Conservation (phyloP, 495 filamentous ascomycete species). For the Daldinia caldariorum region DNA sequence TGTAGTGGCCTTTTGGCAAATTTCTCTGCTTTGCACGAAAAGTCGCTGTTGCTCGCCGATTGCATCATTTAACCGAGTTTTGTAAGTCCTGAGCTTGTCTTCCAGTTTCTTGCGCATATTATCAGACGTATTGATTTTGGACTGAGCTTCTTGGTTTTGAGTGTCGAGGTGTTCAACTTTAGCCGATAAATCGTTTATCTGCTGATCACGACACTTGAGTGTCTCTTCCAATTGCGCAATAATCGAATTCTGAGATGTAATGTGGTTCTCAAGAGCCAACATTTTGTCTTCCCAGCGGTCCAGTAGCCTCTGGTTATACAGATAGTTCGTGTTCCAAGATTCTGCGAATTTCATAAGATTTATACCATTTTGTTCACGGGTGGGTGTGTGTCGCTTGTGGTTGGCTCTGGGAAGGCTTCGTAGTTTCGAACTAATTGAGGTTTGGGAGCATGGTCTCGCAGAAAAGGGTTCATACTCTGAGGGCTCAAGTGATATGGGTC, state of each 20-base stretch:
- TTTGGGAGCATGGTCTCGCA: constrained; percentile 32
- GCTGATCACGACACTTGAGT: constrained; percentile 32
- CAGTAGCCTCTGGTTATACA: constrained; percentile 35
- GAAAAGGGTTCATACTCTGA: neutral
- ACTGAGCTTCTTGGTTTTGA: constrained; percentile 39
- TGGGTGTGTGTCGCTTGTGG: constrained; percentile 13
- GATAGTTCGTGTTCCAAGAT: constrained; percentile 38
- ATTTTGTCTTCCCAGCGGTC: constrained; percentile 43
- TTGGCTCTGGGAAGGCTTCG: constrained; percentile 19
- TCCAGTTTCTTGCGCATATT: constrained; percentile 39
- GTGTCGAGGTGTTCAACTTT: constrained; percentile 35
- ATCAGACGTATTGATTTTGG: constrained; percentile 35
- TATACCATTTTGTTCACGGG: constrained; percentile 22
- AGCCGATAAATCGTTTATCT: constrained; percentile 41
- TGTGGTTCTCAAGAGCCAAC: constrained; percentile 32
- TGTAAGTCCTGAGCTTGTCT: constrained; percentile 47
- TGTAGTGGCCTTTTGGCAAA: constrained; percentile 42
- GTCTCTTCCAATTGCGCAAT: constrained; percentile 38
- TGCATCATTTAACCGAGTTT: constrained; percentile 48
- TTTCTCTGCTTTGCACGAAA: constrained; percentile 45
- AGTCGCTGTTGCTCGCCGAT: constrained; percentile 54
- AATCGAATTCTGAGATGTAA: constrained; percentile 31
- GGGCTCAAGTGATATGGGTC: constrained; percentile 8
- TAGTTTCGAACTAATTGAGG: constrained; percentile 42
- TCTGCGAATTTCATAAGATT: constrained; percentile 31